A percentile compares a stretch with the other conserved stretches of the same genome.
These are phyloP conservation scores for Lichenothelia convexa DNA, from an alignment of 495 filamentous ascomycete species.

Conservation along the genomic window DNA sequence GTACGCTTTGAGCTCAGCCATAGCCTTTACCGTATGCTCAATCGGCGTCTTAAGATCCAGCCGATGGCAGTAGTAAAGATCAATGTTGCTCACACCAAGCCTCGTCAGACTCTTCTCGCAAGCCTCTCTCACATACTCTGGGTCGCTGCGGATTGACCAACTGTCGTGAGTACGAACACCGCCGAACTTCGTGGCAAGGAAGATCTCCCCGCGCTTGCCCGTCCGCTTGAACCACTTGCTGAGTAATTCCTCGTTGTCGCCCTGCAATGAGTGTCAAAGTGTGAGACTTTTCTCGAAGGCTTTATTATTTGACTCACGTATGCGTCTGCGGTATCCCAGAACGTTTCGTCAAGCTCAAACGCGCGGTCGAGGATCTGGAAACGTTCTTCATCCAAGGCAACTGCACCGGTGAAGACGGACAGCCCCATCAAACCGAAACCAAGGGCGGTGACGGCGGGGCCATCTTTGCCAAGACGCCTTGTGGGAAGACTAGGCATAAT, in stretches of 20 bases:
- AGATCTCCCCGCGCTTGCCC: constrained; percentile 32
- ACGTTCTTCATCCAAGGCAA: constrained; percentile 29
- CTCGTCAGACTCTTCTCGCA: constrained; percentile 33
- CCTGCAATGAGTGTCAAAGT: constrained; percentile 4
- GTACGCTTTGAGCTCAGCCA: constrained; percentile 21
- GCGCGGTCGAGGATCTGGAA: constrained; percentile 30
- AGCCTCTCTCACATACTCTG: constrained; percentile 33
- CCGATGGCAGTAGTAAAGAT: constrained; percentile 21
- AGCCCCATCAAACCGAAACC: background rate
- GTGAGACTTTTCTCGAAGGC: background rate
- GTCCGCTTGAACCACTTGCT: constrained; percentile 36
- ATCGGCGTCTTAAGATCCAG: constrained; percentile 32
- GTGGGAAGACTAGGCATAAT: too few relatives aligned
- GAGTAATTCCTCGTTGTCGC: constrained; percentile 32
- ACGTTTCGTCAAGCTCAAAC: constrained; percentile 27
- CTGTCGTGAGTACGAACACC: constrained; percentile 11
- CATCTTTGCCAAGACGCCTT: background rate
- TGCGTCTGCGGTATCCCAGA: constrained; percentile 32
- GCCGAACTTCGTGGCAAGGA: constrained; percentile 39
- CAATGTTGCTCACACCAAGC: constrained; percentile 33
- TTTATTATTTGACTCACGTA: constrained; percentile 15
- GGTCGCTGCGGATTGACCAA: constrained; percentile 25
- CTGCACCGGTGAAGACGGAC: too few relatives aligned
- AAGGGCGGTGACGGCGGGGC: background rate
- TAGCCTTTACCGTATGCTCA: constrained; percentile 36